Evolutionary conservation across 139 green algal species (phyloP), one percentile per base, ranked within the genome.

Genomic region (Deuterostichococcus epilithicus): DNA sequence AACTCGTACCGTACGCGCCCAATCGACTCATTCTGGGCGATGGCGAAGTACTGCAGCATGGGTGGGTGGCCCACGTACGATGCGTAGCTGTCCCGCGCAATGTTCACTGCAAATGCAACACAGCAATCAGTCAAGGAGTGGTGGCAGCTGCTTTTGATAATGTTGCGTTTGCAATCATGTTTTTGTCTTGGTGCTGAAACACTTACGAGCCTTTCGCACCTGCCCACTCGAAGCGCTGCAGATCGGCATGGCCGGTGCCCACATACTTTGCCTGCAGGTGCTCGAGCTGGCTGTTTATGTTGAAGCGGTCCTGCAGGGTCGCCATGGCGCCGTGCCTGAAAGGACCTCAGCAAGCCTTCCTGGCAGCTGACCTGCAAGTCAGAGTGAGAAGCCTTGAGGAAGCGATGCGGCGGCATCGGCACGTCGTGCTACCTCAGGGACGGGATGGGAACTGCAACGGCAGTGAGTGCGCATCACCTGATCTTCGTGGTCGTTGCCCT

Each of bases 251-350:
- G 1, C 94, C 95, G 0, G 96, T 99, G 73, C 96, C 96, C 33
- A 99, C 93, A 76, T 98, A 96, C 77, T 97, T 98, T 3, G 96
- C 88, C 79, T 83, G 94, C 72, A 98, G 74, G 76, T 98, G 94
- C 86, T 99, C 96, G n/a, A 98, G 90, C 85, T 99, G 96, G n/a
- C 84, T 92, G 81, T 97, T 99, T 86, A 99, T 97, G 76, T 96
- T 97, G 78, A 98, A 93, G n/a, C 95, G 86, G 75, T 99, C 95
- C 0, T 87, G 80, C 0, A 94, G 81, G 0, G 89, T 94, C 8
- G 90, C 88, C 91, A 95, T 96, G 37, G 1, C 75, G 69, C n/a
- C n/a, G n/a, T n/a, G n/a, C n/a, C n/a, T n/a, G n/a, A n/a, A n/a
- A n/a, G n/a, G n/a, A n/a, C n/a, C n/a, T n/a, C n/a, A n/a, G n/a